Base-by-base conservation (phyloP, 768 basidiomycete genomes). In the Thelephora aurantiotincta region DNA sequence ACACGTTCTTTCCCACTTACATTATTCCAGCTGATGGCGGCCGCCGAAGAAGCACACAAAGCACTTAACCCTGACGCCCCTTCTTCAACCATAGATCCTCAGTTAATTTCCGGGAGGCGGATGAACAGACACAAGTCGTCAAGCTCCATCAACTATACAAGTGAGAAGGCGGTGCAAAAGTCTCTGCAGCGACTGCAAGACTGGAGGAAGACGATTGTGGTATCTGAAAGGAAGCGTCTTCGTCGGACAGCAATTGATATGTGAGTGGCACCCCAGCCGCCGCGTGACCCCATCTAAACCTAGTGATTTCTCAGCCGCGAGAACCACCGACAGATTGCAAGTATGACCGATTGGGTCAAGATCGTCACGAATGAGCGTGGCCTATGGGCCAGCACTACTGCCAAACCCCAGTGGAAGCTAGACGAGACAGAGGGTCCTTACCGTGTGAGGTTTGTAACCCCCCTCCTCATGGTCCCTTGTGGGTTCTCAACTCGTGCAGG, bases 401-500 rank as follows among this genome's bases (percentile, higher is more conserved):
- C 57, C 2, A 64, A 66, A 19, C 64, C 65, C 6, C 54, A 72
- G 11, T 94, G 92, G 92, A 68, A 81, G 30, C 63, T 94, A 41
- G 92, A 94, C 52, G 91, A 93, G 56, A 92, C 90, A 1, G 92
- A 96, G 57, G 92, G 91, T 1, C 91, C 90, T 1, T 74, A 86
- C 55, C 76, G 91, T 43, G 83, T 87, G 46, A 70, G 91, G 90
- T 89, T 55, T 23, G 71, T 53, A 9, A 9, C 9, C 9, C 9
- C 9, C 26, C 9, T 30, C 26, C 26, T 9, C 26, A 30, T 9
- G 6, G 37, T 19, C 26, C 20, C 48, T 38, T 34, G 30, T 6
- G 16, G 35, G 26, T 33, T 11, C 49, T 59, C 9, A 57, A 16
- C 22, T 7, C 23, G 20, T 49, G 1, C 44, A 91, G 88, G 55